Base-by-base conservation (phyloP, 1,284 basidiomycete species). In the Sphagnurus paluster region DNA sequence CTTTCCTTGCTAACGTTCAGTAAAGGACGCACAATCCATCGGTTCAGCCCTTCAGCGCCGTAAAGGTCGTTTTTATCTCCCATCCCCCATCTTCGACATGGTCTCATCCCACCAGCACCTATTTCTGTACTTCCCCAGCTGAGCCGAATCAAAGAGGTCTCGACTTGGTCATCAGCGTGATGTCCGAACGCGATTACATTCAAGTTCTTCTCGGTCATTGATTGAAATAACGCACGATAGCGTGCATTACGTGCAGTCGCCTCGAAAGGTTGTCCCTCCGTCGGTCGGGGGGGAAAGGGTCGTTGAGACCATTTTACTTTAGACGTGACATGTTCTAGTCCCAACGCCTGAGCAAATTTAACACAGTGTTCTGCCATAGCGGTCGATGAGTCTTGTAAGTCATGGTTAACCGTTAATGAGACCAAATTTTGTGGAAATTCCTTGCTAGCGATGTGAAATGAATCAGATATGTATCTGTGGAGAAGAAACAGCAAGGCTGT, bases 131-230 rank as follows among this genome's bases (percentile, higher is more conserved):
- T 82, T 0, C 82, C 80, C 50, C 65, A 75, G 5, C 74, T 70
- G 14, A 86, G 60, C 6, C 89, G 79, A 73, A 90, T 82, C 35
- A 91, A 65, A 19, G 79, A 73, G 0, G 88, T 91, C 61, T 91
- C 88, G 6, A 89, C 75, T 57, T 90, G 87, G 57, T 91, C 88
- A 57, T 91, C 87, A 2, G 75, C 74, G 56, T 91, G 88, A 54
- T 91, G 88, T 0, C 77, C 88, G 39, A 84, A 74, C 1, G 83
- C 84, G 44, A 89, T 59, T 10, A 72, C 61, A 14, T 69, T 54
- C 3, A 71, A 62, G 0, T 68, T 57, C 0, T 62, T 49, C 1
- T 54, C 49, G 2, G 60, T 61, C 77, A 90, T 76, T 0, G 56
- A 65, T 6, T 71, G 49, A 52, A 84, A 79, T 24, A 91, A 58